These are phyloP conservation scores for Vanderwaltozyma tropicalis DNA, from an alignment of 805 yeast genomes.

Conservation along the genomic window DNA sequence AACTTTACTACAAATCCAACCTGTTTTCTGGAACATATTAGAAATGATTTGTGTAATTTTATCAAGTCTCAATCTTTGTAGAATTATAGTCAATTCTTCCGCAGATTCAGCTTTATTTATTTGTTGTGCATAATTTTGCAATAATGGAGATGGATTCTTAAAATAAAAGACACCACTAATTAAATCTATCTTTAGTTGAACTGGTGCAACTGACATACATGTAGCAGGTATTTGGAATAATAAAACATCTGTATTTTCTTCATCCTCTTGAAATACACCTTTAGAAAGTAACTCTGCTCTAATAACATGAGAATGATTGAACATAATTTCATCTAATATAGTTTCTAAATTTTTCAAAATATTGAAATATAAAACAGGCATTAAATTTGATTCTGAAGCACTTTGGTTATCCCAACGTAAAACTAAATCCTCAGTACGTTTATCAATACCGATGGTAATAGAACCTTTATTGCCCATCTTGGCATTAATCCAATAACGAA, in stretches of 20 bases:
- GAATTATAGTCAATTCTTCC: constrained; percentile 18
- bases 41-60: constrained; percentile 22
- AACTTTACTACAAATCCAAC: constrained; percentile 26
- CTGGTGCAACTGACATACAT: constrained; percentile 23
- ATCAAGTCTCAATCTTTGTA: constrained; percentile 25
- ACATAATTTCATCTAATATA: constrained; percentile 28
- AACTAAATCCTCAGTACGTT: constrained; percentile 14
- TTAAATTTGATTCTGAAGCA: constrained; percentile 9
- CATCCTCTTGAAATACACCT: constrained; percentile 25
- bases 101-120: constrained; percentile 22
- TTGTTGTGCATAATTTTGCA: constrained; percentile 19
- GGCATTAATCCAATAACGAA: constrained; percentile 27
- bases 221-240: constrained; percentile 27
- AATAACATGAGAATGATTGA: constrained; percentile 27
- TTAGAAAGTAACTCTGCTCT: constrained; percentile 22
- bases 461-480: constrained; percentile 23
- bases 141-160: constrained; percentile 23
- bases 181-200: constrained; percentile 26
- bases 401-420: constrained; percentile 25
- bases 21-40: constrained; percentile 29
- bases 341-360: constrained; percentile 22
- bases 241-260: constrained; percentile 21
- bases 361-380: constrained; percentile 18
- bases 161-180: constrained; percentile 27
- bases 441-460: constrained; percentile 24